Evolutionary conservation across 1,284 basidiomycete genomes (phyloP).

Genomic region (Boletus smithii): DNA sequence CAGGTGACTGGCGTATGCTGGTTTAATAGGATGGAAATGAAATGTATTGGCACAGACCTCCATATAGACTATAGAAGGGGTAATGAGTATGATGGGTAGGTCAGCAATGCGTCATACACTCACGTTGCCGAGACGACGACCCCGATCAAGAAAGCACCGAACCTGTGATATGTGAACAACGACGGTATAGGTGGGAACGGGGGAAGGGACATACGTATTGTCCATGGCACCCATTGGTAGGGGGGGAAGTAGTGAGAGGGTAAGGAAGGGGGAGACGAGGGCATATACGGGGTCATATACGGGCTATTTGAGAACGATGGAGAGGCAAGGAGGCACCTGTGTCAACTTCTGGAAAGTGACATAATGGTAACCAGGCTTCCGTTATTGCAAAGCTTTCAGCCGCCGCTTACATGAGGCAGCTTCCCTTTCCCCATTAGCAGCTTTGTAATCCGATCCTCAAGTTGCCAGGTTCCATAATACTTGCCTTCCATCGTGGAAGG

Average conservation of each 20-base stretch:
- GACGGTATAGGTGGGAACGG: not conserved
- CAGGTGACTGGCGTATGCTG: constrained; percentile 44
- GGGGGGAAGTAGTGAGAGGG: not conserved
- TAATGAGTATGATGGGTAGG: constrained; percentile 3
- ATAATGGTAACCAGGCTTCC: constrained; percentile 23
- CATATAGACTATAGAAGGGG: constrained; percentile 43
- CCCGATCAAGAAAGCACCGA: constrained; percentile 53
- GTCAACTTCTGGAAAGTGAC: constrained; percentile 7
- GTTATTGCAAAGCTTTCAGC: constrained; percentile 30
- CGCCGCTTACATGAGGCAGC: constrained; percentile 21
- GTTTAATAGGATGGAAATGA: constrained; percentile 2
- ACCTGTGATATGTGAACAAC: constrained; percentile 29
- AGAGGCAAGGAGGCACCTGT: constrained; percentile 11
- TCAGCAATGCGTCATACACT: too few relatives aligned
- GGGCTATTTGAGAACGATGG: constrained; percentile 23
- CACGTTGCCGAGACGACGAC: constrained; percentile 50
- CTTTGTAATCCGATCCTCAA: constrained; percentile 16
- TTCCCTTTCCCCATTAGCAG: constrained; percentile 20
- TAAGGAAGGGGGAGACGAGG: not conserved
- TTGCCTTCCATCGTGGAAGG: constrained; percentile 11
- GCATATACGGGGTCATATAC: constrained; percentile 5
- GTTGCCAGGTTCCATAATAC: constrained; percentile 18
- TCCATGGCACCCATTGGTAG: constrained; percentile 22
- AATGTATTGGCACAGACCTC: constrained; percentile 39
- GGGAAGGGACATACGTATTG: constrained; percentile 21